These are phyloP conservation scores for Pseudodiploospora longispora DNA, from an alignment of 2,329 filamentous ascomycete genomes.

Conservation along the genomic window DNA sequence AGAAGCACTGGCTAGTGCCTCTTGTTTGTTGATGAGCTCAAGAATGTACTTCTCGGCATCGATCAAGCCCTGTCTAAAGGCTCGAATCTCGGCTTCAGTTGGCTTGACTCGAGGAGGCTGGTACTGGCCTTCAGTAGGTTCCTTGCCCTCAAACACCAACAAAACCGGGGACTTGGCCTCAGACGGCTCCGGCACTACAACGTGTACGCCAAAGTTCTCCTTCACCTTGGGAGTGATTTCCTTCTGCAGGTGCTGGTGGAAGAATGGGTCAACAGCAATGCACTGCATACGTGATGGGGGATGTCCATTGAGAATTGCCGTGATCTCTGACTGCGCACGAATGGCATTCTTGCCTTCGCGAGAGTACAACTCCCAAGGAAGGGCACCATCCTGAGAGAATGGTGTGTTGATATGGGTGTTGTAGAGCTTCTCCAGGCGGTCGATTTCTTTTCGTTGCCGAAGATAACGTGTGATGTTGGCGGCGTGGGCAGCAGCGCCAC, in stretches of 20 bases:
- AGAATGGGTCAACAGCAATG: constrained; percentile 68
- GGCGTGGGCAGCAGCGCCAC: constrained; percentile 69
- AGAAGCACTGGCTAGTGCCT: constrained; percentile 39
- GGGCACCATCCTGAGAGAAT: constrained; percentile 56
- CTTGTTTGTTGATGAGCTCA: constrained; percentile 51
- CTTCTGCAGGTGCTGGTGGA: constrained; percentile 62
- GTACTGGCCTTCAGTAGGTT: constrained; percentile 37
- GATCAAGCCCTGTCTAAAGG: constrained; percentile 47
- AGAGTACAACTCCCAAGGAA: constrained; percentile 83
- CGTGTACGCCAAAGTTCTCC: constrained; percentile 61
- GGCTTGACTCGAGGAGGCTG: constrained; percentile 48
- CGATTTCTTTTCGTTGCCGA: constrained; percentile 70
- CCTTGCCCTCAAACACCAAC: constrained; percentile 66
- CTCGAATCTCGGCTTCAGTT: constrained; percentile 38
- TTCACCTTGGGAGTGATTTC: constrained; percentile 57
- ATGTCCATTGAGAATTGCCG: constrained; percentile 63
- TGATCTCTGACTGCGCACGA: constrained; percentile 67
- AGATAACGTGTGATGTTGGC: constrained; percentile 84
- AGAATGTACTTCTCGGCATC: constrained; percentile 51
- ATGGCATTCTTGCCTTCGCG: constrained; percentile 76
- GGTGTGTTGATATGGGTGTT: constrained; percentile 84
- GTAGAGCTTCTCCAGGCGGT: constrained; percentile 71
- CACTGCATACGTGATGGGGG: constrained; percentile 64
- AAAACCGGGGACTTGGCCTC: constrained; percentile 56
- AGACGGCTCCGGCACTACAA: constrained; percentile 59